Evolutionary conservation across 1,139 yeast species (phyloP).

Genomic region (Sugiyamaella xylanicola): DNA sequence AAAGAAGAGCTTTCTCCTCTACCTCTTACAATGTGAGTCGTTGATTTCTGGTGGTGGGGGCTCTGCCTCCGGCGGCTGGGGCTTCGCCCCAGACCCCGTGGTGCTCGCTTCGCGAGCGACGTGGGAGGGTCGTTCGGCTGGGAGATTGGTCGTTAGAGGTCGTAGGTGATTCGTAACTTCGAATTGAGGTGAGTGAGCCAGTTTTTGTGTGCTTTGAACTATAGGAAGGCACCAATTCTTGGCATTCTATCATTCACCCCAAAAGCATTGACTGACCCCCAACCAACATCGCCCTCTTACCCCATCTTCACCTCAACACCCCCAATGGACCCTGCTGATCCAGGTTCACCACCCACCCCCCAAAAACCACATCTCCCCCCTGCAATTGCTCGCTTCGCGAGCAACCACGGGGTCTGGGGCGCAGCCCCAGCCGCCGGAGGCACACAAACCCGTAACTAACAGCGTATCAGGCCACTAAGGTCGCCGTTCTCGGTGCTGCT

Average conservation of each 20-base stretch:
- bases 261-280: too few species aligned
- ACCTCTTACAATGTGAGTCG: conserved; percentile 50
- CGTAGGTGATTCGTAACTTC: too few species aligned
- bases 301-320: too few species aligned
- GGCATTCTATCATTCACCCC: too few species aligned
- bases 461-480: conserved; percentile 31
- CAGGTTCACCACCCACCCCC: background rate
- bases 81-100: background rate
- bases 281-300: too few species aligned
- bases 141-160: too few species aligned
- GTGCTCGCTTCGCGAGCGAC: background rate
- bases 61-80: background rate
- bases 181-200: too few species aligned
- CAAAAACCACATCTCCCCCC: background rate
- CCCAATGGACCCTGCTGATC: background rate
- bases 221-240: too few species aligned
- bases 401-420: background rate
- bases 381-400: background rate
- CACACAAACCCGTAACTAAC: conserved; percentile 1
- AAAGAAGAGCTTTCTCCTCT: conserved; percentile 66
- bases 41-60: background rate
- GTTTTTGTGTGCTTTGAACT: too few species aligned
- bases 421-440: background rate
- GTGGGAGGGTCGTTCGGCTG: background rate
- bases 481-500: conserved; percentile 47